These are phyloP conservation scores for Wickerhamiella shivajii DNA, from an alignment of 805 yeast species.

Conservation along the genomic window DNA sequence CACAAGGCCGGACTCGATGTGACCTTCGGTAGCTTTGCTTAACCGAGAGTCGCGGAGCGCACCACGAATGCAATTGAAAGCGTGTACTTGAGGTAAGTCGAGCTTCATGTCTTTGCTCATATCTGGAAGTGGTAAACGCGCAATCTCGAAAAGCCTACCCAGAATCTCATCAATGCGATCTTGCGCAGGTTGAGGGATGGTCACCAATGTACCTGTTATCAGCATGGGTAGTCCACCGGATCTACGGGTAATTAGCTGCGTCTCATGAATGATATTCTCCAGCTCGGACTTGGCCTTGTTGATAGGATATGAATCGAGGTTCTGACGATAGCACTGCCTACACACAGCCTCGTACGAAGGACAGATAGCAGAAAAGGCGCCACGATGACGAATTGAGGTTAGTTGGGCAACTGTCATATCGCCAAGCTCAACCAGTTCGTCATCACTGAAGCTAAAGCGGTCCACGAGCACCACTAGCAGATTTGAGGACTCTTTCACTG, in stretches of 20 bases:
- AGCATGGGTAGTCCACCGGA: constrained; percentile 86
- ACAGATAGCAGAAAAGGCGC: constrained; percentile 79
- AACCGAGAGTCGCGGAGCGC: constrained; percentile 59
- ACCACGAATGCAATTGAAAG: constrained; percentile 69
- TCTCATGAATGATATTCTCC: constrained; percentile 34
- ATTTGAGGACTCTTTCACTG: constrained; percentile 58
- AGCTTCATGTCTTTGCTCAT: constrained; percentile 35
- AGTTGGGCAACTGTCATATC: constrained; percentile 49
- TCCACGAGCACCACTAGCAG: constrained; percentile 26
- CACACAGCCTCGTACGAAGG: constrained; percentile 67
- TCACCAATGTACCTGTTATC: constrained; percentile 56
- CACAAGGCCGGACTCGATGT: constrained; percentile 42
- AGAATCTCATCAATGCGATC: constrained; percentile 41
- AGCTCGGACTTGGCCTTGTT: constrained; percentile 50
- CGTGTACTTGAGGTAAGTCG: constrained; percentile 87
- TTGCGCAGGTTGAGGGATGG: constrained; percentile 32
- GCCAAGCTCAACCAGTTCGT: constrained; percentile 34
- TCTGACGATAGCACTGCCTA: constrained; percentile 31
- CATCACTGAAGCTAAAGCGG: constrained; percentile 22
- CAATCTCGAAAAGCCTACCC: constrained; percentile 37
- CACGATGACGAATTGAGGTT: constrained; percentile 67
- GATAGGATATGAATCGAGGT: constrained; percentile 28
- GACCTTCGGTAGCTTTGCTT: constrained; percentile 36
- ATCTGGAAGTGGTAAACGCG: constrained; percentile 34
- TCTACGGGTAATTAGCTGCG: constrained; percentile 68